phyloP scores from a whole-genome alignment of 257 asterid genomes.

The Mitragyna speciosa region DNA sequence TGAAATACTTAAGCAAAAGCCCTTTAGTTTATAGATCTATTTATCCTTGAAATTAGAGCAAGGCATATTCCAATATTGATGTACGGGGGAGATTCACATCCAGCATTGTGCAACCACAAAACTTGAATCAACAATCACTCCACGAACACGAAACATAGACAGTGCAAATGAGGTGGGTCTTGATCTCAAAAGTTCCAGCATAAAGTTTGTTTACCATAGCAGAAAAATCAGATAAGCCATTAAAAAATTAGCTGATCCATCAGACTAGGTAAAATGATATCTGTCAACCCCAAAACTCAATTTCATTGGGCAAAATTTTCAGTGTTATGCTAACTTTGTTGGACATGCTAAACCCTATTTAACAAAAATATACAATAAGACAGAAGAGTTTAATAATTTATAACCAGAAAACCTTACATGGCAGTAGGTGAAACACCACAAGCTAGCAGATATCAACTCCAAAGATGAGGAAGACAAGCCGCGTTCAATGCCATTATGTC shows the following conservation, averaged over 20 bases:
- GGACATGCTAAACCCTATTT: background rate
- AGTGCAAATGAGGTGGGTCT: background rate
- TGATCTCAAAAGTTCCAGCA: constrained; percentile 1
- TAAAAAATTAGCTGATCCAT: constrained; percentile 17
- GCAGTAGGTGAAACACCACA: background rate
- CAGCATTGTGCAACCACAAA: background rate
- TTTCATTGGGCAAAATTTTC: background rate
- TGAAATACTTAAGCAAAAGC: too few relatives aligned
- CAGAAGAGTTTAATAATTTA: background rate
- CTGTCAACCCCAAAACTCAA: background rate
- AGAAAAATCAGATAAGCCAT: constrained; percentile 25
- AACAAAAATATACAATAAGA: background rate
- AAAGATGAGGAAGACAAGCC: background rate
- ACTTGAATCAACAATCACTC: background rate
- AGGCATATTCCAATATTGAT: too few relatives aligned
- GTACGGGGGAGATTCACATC: too few relatives aligned
- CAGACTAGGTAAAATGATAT: background rate
- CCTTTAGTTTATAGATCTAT: too few relatives aligned
- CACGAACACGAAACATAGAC: too few relatives aligned
- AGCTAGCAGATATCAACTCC: background rate
- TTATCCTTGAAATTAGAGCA: too few relatives aligned
- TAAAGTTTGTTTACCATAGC: constrained; percentile 8
- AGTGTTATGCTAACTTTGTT: background rate
- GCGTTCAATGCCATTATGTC: background rate
- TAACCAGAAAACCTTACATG: background rate